A percentile compares a stretch with the other conserved stretches of the same genome.
These are phyloP conservation scores for Crassisporium funariophilum DNA, from an alignment of 768 basidiomycete species.

Conservation along the genomic window DNA sequence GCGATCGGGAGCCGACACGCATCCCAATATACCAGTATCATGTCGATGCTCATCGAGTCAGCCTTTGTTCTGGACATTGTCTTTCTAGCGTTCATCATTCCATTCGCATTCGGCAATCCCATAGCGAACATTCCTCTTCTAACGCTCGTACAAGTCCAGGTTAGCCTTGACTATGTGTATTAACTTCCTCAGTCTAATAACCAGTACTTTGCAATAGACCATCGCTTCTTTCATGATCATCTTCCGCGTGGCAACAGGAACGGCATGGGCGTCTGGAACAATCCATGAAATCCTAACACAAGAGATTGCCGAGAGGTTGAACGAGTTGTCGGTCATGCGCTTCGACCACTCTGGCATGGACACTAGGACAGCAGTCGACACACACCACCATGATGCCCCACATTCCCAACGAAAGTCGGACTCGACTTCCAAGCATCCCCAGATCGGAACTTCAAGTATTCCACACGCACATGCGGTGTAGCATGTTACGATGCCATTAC, in stretches of 20 bases:
- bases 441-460: too few species aligned
- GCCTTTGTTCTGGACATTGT: conserved; percentile 13
- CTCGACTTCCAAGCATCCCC: too few species aligned
- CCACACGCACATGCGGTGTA: too few species aligned
- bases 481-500: too few species aligned
- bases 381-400: too few species aligned
- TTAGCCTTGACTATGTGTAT: too few species aligned
- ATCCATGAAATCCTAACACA: too few species aligned
- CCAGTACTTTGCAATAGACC: not conserved
- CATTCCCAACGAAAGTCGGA: too few species aligned
- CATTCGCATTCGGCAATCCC: conserved; percentile 9
- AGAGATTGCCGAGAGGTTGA: too few species aligned
- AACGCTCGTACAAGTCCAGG: conserved; percentile 15
- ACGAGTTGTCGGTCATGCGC: too few species aligned
- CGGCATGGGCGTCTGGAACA: conserved; percentile 13
- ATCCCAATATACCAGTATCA: conserved; percentile 15
- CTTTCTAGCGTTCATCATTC: conserved; percentile 12
- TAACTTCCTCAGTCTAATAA: not conserved
- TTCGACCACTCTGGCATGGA: too few species aligned
- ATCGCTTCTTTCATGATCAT: conserved; percentile 18
- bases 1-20: conserved; percentile 12
- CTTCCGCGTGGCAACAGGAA: conserved; percentile 13
- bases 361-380: too few species aligned
- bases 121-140: conserved; percentile 11
- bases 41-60: conserved; percentile 21